phyloP scores from a whole-genome alignment of 2,329 filamentous ascomycete genomes.

The Talaromyces sp. region DNA sequence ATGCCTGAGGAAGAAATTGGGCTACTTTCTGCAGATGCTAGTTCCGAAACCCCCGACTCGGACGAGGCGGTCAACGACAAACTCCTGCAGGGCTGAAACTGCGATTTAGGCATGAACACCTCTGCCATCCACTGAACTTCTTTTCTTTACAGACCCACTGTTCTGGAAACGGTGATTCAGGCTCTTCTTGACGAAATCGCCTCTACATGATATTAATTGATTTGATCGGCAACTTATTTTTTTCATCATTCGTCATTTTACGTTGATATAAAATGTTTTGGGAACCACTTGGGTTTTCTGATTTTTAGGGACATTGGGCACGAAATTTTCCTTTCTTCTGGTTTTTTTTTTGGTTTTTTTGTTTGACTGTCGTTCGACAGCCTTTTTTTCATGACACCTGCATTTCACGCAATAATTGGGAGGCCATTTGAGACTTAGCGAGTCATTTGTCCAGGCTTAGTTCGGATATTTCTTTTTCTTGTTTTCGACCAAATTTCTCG shows the following conservation, averaged over 20 bases:
- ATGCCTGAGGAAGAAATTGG: conserved; percentile 5
- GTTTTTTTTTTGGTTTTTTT: background rate
- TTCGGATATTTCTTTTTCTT: background rate
- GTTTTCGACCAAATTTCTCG: background rate
- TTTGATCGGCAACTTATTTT: background rate
- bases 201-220: conserved; percentile 2
- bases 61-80: conserved; percentile 1
- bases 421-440: conserved; percentile 10
- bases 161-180: background rate
- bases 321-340: background rate
- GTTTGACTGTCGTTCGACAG: background rate
- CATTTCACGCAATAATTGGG: conserved; percentile 9
- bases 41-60: conserved; percentile 1
- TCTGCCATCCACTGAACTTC: background rate
- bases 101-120: background rate
- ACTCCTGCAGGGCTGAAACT: background rate
- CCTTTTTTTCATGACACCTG: background rate
- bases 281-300: background rate
- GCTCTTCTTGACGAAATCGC: conserved; percentile 6
- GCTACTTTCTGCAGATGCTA: conserved; percentile 4
- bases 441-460: conserved; percentile 2
- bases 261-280: background rate
- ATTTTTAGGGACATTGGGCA: background rate
- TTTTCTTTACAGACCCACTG: background rate
- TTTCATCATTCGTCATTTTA: background rate